These are phyloP conservation scores for Torulaspora maleeae DNA, from an alignment of 805 yeast genomes.

Conservation along the genomic window DNA sequence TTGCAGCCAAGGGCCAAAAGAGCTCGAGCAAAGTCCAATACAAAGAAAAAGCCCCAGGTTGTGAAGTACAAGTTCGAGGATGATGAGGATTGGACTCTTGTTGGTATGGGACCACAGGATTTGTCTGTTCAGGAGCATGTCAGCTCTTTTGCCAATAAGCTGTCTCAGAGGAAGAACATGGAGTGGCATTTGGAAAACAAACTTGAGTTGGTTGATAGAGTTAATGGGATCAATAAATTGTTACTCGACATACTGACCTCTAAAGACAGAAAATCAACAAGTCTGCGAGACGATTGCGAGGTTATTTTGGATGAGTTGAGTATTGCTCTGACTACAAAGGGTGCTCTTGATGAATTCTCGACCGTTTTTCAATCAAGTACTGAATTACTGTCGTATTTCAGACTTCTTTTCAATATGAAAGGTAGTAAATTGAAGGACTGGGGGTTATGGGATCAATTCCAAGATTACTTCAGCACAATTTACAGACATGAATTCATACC, in stretches of 20 bases:
- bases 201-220: conserved; percentile 26
- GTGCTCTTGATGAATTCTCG: conserved; percentile 27
- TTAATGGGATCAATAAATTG: conserved; percentile 24
- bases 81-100: conserved; percentile 33
- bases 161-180: conserved; percentile 28
- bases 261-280: background rate
- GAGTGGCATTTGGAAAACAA: conserved; percentile 30
- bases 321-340: conserved; percentile 23
- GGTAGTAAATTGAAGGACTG: conserved; percentile 18
- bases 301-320: conserved; percentile 29
- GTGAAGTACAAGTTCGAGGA: conserved; percentile 29
- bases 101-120: conserved; percentile 36
- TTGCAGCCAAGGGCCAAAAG: conserved; percentile 19
- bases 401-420: conserved; percentile 27
- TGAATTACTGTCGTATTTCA: conserved; percentile 27
- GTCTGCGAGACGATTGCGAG: conserved; percentile 23
- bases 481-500: conserved; percentile 21
- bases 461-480: conserved; percentile 20
- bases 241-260: conserved; percentile 14
- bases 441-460: conserved; percentile 24
- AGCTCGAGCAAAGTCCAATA: conserved; percentile 18
- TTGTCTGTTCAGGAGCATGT: conserved; percentile 15
- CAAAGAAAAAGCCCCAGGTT: conserved; percentile 9
- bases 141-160: conserved; percentile 26
- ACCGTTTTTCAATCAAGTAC: conserved; percentile 27